Evolutionary conservation across 164 flowering plant genomes (phyloP), one percentile per base, ranked within the genome.

Genomic region (Umbilicus rupestris): DNA sequence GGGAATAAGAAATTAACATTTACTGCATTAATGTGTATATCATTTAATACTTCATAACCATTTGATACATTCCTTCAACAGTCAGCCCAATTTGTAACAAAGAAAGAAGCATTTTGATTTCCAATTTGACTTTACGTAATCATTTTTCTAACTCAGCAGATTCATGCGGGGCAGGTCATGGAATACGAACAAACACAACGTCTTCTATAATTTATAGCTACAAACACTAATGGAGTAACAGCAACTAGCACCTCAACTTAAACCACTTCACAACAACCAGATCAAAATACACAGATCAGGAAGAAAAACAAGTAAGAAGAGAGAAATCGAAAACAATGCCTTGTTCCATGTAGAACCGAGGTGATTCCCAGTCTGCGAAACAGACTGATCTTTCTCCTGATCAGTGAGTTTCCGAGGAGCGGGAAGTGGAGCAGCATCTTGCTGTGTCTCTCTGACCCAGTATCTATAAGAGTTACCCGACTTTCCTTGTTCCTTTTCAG

Each of bases 301-400:
- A 22, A 3, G 1, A 3, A 47, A 39, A 39, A 14, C 15, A 15
- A 35, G 39, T 0, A 12, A 30, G 20, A 2, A 55, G 12, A 14
- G 10, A 62, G 11, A 11, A 63, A 64, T 45, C 28, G 46, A 50
- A 15, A 11, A 2, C 2, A 19, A 19, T 68, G 87, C 97, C 78
- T 47, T 65, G 75, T 92, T 92, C 98, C 96, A 92, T 39, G 78
- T 86, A 10, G 98, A 92, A 37, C 98, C 98, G 8, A 87, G 80
- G 19, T 72, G 37, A 10, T 78, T 62, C 44, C 65, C 70, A 44
- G 80, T 64, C 1, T 71, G 66, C 3, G 81, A 46, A 30, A 69
- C 76, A 58, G 75, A 45, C 0, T 2, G 15, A 26, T 68, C 29
- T 28, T 84, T 89, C 0, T 81, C 59, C 26, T 66, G 69, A 19